Percentiles rank a stretch among this genome's conserved stretches.
These are phyloP conservation scores for Teunomyces lycoperdinae DNA, from an alignment of 805 yeast genomes.

Conservation along the genomic window DNA sequence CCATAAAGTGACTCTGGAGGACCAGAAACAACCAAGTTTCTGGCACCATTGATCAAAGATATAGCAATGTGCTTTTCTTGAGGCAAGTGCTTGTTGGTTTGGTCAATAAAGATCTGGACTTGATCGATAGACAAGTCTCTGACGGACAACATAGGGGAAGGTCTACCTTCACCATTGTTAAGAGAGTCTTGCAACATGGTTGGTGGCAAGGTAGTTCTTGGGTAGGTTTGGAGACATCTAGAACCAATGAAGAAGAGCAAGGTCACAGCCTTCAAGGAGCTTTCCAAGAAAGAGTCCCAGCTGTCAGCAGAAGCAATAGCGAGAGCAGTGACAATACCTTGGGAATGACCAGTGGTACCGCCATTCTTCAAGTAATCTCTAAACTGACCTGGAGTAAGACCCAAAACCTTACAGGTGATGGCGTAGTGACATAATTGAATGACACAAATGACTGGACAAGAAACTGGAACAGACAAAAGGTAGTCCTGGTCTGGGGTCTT, in stretches of 20 bases:
- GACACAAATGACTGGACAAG: slow-evolving; percentile 96
- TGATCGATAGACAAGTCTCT: slow-evolving; percentile 81
- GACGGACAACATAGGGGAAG: slow-evolving; percentile 95
- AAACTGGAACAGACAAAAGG: slow-evolving; percentile 84
- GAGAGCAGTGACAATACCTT: slow-evolving; percentile 89
- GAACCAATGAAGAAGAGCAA: slow-evolving; percentile 91
- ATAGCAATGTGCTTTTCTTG: slow-evolving; percentile 84
- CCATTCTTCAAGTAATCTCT: slow-evolving; percentile 47
- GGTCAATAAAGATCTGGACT: slow-evolving; percentile 74
- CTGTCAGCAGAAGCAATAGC: slow-evolving; percentile 78
- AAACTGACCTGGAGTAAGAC: slow-evolving; percentile 86
- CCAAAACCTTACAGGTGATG: slow-evolving; percentile 79
- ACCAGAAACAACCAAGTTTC: slow-evolving; percentile 93
- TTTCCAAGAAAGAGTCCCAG: slow-evolving; percentile 78
- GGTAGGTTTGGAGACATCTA: slow-evolving; percentile 85
- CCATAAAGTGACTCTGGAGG: slow-evolving; percentile 98
- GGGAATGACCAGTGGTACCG: slow-evolving; percentile 88
- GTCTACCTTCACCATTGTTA: slow-evolving; percentile 93
- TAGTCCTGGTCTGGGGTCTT: slow-evolving; percentile 88
- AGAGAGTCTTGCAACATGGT: slow-evolving; percentile 87
- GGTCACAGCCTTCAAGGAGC: slow-evolving; percentile 75
- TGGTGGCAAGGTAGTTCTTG: slow-evolving; percentile 93
- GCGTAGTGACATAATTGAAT: slow-evolving; percentile 94
- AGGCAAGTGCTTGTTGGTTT: slow-evolving; percentile 93
- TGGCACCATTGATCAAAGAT: slow-evolving; percentile 91